A percentile compares a stretch with the other conserved stretches of the same genome.
Conservation (phyloP, 768 basidiomycete species). For the Tremella mesenterica region DNA sequence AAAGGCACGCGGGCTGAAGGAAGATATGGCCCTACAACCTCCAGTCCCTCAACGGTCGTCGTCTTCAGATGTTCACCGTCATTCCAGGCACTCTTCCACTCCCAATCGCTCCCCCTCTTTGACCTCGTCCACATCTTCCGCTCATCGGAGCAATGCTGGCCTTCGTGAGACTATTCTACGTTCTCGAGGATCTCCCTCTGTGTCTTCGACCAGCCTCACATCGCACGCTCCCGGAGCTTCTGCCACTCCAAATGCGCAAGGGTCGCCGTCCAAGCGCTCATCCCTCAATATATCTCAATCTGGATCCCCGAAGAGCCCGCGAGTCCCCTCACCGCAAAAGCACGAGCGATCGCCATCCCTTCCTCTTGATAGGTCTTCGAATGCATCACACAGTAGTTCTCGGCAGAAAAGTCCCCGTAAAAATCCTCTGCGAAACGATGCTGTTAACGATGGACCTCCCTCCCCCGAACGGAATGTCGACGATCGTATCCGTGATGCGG, state of each 20-base stretch:
- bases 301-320: neutral
- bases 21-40: neutral
- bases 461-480: too few relatives aligned
- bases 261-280: too few relatives aligned
- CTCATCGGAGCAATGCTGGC: neutral
- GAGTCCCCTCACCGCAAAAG: neutral
- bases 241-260: too few relatives aligned
- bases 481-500: conserved; percentile 12
- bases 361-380: neutral
- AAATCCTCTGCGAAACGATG: neutral
- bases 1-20: neutral
- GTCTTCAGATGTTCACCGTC: neutral
- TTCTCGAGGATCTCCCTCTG: neutral
- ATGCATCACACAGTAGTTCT: neutral
- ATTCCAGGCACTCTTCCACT: neutral
- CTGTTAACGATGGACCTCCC: too few relatives aligned
- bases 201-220: neutral
- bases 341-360: neutral
- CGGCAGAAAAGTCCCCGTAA: neutral
- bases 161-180: neutral
- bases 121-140: neutral
- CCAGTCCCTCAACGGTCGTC: neutral
- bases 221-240: neutral
- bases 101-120: neutral
- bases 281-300: neutral